Percentiles rank a stretch among this genome's conserved stretches.
Conservation (phyloP, 768 basidiomycete species). For the Dendrothele bispora region DNA sequence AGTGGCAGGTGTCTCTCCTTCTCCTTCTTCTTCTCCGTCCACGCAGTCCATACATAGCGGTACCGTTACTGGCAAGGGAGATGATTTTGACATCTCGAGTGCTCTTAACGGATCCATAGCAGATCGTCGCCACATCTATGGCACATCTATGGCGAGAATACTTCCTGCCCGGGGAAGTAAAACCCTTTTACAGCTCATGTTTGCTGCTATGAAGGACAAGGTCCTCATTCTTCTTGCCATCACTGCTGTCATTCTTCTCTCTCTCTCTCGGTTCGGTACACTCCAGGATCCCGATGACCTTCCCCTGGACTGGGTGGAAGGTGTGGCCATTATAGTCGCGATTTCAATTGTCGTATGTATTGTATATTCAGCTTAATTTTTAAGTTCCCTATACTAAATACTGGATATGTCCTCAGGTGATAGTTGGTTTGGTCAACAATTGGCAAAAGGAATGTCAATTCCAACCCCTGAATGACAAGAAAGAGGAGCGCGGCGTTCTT, state of each 20-base stretch:
- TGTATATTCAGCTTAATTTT: background rate
- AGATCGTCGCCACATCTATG: slow-evolving; percentile 62
- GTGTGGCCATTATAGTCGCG: slow-evolving; percentile 77
- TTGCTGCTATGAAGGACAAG: slow-evolving; percentile 85
- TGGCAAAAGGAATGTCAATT: slow-evolving; percentile 99
- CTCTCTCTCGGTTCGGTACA: slow-evolving; percentile 87
- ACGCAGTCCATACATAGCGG: too few relatives aligned
- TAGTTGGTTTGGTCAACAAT: slow-evolving; percentile 94
- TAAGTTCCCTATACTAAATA: background rate
- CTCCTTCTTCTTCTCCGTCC: too few relatives aligned
- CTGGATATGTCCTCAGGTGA: slow-evolving; percentile 46
- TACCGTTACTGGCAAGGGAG: slow-evolving; percentile 4
- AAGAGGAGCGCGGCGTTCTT: slow-evolving; percentile 90
- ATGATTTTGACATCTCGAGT: slow-evolving; percentile 1
- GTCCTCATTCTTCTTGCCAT: slow-evolving; percentile 90
- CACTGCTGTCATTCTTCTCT: slow-evolving; percentile 89
- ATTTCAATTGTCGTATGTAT: slow-evolving; percentile 67
- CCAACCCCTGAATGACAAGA: slow-evolving; percentile 86
- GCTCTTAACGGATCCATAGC: slow-evolving; percentile 49
- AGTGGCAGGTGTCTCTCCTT: too few relatives aligned
- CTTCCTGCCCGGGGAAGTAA: slow-evolving; percentile 70
- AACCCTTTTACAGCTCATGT: slow-evolving; percentile 74
- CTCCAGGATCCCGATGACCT: slow-evolving; percentile 93
- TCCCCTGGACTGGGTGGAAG: slow-evolving; percentile 96
- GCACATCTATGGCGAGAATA: slow-evolving; percentile 77